Percentiles rank a stretch among this genome's conserved stretches.
These are phyloP conservation scores for Naganishia vishniacii DNA, from an alignment of 768 basidiomycete genomes.

Conservation along the genomic window DNA sequence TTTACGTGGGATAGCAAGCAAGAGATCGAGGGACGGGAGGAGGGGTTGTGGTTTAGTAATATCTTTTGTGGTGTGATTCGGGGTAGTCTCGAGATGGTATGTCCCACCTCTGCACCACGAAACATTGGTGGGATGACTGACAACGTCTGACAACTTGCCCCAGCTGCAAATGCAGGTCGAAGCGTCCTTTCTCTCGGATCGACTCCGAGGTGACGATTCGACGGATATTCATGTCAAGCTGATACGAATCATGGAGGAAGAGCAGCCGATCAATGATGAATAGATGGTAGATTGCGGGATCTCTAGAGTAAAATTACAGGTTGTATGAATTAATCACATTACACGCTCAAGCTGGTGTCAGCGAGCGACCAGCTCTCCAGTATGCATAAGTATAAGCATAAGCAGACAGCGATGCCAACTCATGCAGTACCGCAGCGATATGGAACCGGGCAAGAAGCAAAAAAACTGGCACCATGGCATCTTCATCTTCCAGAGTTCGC, in stretches of 20 bases:
- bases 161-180: slow-evolving; percentile 96
- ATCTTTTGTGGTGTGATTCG: slow-evolving; percentile 88
- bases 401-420: too few relatives aligned
- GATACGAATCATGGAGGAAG: slow-evolving; percentile 89
- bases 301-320: not conserved
- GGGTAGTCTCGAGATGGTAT: slow-evolving; percentile 92
- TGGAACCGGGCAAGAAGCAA: too few relatives aligned
- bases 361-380: too few relatives aligned
- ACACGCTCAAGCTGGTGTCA: not conserved
- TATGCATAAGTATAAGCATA: too few relatives aligned
- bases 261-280: slow-evolving; percentile 87
- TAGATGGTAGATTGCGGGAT: slow-evolving; percentile 42
- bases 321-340: slow-evolving; percentile 1
- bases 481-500: too few relatives aligned
- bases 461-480: too few relatives aligned
- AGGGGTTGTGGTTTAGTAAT: slow-evolving; percentile 94
- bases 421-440: too few relatives aligned
- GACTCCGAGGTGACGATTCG: slow-evolving; percentile 82
- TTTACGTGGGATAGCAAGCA: not conserved
- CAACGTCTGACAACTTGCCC: not conserved
- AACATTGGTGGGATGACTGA: not conserved
- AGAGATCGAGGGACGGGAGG: slow-evolving; percentile 53
- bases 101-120: not conserved
- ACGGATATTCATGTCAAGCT: slow-evolving; percentile 90
- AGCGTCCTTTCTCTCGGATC: slow-evolving; percentile 79